These are phyloP conservation scores for Yarrowia sp. DNA, from an alignment of 805 yeast genomes.

Conservation along the genomic window DNA sequence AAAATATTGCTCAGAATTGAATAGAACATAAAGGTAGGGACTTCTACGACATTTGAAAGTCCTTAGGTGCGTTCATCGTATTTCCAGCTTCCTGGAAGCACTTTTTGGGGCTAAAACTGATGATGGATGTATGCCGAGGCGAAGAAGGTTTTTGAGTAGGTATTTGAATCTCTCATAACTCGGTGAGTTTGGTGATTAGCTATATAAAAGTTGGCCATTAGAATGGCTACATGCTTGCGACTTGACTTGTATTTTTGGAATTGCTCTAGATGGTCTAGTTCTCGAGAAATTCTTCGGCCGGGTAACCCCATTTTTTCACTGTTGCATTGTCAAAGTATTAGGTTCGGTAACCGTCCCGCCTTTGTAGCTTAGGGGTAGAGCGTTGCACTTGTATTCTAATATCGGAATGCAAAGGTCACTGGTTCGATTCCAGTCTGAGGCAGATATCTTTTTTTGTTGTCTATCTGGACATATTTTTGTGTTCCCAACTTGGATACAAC, in stretches of 20 bases:
- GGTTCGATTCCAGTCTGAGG: conserved; percentile 26
- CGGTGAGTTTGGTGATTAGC: no score
- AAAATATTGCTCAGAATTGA: no score
- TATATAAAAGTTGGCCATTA: no score
- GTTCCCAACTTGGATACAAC: no score
- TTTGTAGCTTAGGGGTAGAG: conserved; percentile 26
- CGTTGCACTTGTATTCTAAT: conserved; percentile 23
- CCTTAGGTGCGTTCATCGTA: no score
- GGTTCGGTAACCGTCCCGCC: background rate
- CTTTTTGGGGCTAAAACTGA: background rate
- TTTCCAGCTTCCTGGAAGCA: background rate
- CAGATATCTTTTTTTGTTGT: background rate
- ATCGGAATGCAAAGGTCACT: conserved; percentile 24
- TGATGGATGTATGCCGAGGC: no score
- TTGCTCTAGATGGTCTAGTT: background rate
- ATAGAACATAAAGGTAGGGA: no score
- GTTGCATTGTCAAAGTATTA: background rate
- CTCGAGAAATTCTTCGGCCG: background rate
- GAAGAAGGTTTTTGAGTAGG: no score
- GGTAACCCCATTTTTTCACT: background rate
- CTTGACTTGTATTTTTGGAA: no score
- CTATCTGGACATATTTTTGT: background rate
- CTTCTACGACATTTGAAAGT: no score
- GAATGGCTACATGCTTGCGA: no score
- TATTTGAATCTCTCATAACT: background rate